Conservation (phyloP, 2,329 filamentous ascomycete species). For the Sporothrix mexicana region DNA sequence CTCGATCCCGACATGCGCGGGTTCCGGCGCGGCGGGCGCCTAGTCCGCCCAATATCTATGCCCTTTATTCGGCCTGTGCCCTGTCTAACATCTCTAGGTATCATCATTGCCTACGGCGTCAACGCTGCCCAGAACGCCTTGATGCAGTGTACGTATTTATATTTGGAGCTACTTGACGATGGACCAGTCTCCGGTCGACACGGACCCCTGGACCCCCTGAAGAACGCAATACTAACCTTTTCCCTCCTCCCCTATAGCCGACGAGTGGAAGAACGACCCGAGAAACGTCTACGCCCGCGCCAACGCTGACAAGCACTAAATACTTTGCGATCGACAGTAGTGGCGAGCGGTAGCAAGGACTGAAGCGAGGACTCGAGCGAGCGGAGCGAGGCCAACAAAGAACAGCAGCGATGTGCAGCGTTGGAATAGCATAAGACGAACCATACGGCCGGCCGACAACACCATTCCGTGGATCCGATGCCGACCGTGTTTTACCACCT, state of each 20-base stretch:
- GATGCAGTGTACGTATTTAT: slow-evolving; percentile 69
- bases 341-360: not conserved
- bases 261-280: slow-evolving; percentile 96
- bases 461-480: not conserved
- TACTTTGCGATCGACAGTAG: not conserved
- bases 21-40: not conserved
- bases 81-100: slow-evolving; percentile 58
- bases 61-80: not conserved
- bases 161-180: not conserved
- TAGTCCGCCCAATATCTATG: too few relatives aligned
- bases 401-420: slow-evolving; percentile 13
- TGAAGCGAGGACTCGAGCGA: not conserved
- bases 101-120: slow-evolving; percentile 88
- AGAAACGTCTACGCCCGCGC: slow-evolving; percentile 73
- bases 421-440: slow-evolving; percentile 21
- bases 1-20: not conserved
- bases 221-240: not conserved
- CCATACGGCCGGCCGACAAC: not conserved
- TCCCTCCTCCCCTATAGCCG: slow-evolving; percentile 61
- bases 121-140: slow-evolving; percentile 81
- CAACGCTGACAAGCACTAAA: slow-evolving; percentile 39
- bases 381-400: too few relatives aligned
- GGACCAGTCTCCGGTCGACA: too few relatives aligned
- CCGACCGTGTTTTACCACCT: not conserved
- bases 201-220: not conserved